Evolutionary conservation across 306 rosid species (phyloP), one percentile per base, ranked within the genome.

Genomic region (Vigna trinervia): DNA sequence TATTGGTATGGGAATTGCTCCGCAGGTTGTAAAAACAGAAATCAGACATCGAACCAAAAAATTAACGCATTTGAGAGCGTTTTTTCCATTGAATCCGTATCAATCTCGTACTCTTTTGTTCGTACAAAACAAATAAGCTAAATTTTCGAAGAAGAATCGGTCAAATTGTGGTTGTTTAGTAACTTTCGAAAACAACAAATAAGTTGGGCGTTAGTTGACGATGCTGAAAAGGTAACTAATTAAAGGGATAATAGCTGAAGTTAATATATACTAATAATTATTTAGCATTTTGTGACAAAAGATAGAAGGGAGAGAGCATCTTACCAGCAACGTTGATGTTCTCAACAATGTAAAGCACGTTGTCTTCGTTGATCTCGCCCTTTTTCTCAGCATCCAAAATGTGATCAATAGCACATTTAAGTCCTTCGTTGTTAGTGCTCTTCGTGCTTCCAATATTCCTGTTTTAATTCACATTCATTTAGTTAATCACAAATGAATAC

Each of bases 311-410:
- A 3, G 8, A 53, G 8, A 53, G 20, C 0, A 50, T 58, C 84
- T 81, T 81, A 93, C 98, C 98, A 13, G 98, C 98, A 20, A 93
- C 97, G 46, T 93, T 93, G 30, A 93, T 93, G 81, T 93, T 93
- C 90, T 93, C 98, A 43, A 93, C 97, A 32, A 93, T 93, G 92
- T 93, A 93, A 71, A 93, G 98, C 4, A 93, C 96, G 54, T 93
- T 93, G 80, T 93, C 98, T 76, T 93, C 98, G 80, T 87, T 93
- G 81, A 93, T 93, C 80, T 93, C 98, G 0, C 98, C 98, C 62
- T 93, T 93, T 47, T 82, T 80, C 79, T 93, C 90, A 5, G 98
- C 98, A 36, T 91, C 98, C 81, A 90, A 50, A 12, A 93, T 93
- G 63, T 93, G 98, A 63, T 93, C 98, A 3, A 93, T 88, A 2